Evolutionary conservation across 106 monocot genomes (phyloP).

Genomic region (Dioscorea zingiberensis): DNA sequence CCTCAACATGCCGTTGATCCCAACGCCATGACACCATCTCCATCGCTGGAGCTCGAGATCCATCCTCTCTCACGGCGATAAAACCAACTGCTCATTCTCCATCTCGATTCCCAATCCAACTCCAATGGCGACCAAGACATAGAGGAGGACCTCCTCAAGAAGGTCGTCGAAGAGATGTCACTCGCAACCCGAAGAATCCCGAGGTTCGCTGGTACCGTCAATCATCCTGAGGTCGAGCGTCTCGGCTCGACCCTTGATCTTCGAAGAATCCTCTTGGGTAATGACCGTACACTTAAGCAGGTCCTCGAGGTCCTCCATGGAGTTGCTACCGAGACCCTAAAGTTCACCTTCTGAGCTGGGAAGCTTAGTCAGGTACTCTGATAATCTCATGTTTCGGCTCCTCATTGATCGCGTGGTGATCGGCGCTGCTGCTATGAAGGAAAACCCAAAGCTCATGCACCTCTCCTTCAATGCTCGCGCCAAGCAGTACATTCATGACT

Average conservation of each 20-base stretch:
- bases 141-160: no score
- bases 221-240: slow-evolving; percentile 26
- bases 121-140: no score
- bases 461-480: slow-evolving; percentile 77
- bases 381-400: slow-evolving; percentile 41
- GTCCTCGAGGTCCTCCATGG: slow-evolving; percentile 68
- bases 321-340: slow-evolving; percentile 64
- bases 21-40: no score
- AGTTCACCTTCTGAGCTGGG: slow-evolving; percentile 41
- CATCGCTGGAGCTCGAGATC: no score
- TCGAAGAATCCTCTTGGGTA: no score
- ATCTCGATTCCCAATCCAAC: no score
- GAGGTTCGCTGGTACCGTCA: slow-evolving; percentile 76
- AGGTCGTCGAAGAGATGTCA: no score
- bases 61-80: no score
- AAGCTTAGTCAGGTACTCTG: slow-evolving; percentile 66
- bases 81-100: no score
- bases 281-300: slow-evolving; percentile 20
- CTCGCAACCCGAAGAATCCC: slow-evolving; percentile 20
- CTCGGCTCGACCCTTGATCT: slow-evolving; percentile 1
- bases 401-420: slow-evolving; percentile 70
- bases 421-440: no score
- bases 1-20: no score
- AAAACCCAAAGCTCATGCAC: slow-evolving; percentile 67
- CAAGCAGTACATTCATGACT: slow-evolving; percentile 49